Base-by-base conservation (phyloP, 1,284 basidiomycete genomes). In the Apiotrichum laibachii region DNA sequence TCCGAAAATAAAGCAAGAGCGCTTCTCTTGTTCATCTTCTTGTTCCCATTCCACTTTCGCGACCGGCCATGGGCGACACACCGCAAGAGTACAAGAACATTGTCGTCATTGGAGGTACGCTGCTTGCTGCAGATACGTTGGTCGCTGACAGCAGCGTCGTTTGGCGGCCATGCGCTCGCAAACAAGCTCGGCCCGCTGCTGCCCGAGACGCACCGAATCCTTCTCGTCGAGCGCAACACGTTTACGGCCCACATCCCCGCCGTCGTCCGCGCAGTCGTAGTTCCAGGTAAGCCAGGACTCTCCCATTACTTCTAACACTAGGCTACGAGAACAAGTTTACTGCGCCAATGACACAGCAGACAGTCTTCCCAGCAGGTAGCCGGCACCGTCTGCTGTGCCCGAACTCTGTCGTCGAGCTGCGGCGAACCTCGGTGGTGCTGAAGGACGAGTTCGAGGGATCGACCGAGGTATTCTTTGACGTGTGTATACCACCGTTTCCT, bases 181-280 rank as follows among this genome's bases (percentile, higher is more conserved):
- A 73, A 73, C 18, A 54, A 56, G 2, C 70, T 82, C 18, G 59
- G 64, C 5, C 64, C 69, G 21, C 69, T 68, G 50, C 57, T 82
- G 5, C 79, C 80, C 0, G 21, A 61, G 0, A 68, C 72, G 9
- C 77, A 80, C 60, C 73, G 80, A 15, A 69, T 82, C 59, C 65
- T 82, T 7, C 67, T 82, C 10, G 76, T 82, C 62, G 81, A 81
- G 57, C 71, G 76, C 11, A 66, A 73, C 33, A 72, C 72, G 9
- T 76, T 70, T 39, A 69, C 72, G 2, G 79, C 71, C 60, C 80
- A 73, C 72, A 68, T 74, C 2, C 68, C 79, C 35, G 73, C 71
- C 10, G 67, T 72, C n/a, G 69, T 81, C 15, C 67, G 80, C 47
- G 78, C 76, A 1, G 62, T 78, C 3, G 79, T 81, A 43, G 67